Base-by-base conservation (phyloP, 495 filamentous ascomycete species). In the Eremomyces bilateralis region DNA sequence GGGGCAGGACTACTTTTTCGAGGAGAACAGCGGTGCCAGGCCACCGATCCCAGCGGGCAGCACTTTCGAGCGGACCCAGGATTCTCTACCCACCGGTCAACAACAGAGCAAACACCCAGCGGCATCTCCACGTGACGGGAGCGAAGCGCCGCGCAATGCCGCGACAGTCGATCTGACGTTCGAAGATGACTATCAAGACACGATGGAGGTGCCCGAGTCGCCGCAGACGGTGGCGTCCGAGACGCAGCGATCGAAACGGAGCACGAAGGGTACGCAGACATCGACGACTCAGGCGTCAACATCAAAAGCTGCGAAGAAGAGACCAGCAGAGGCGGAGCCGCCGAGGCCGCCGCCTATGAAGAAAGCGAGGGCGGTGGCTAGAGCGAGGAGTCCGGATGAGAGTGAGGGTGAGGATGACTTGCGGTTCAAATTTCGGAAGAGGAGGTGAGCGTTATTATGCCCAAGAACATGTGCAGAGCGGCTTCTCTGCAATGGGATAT, bases 1-100 rank as follows among this genome's bases (percentile, higher is more conserved):
- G 34, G 83, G 84, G 0, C 77, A 91, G 25, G 71, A 76, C 25
- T 80, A 83, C 53, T 91, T 79, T 77, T 56, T 73, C 36, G 65
- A 69, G 36, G 53, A 53, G 17, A 54, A 56, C 27, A 43, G 32
- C 59, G 56, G 28, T 24, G 27, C 52, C 50, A 43, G 30, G 37
- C 30, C 41, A 42, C 51, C 39, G 53, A 42, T 46, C 34, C 39
- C 27, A 28, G 37, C 35, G 40, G 6, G 30, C 8, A 17, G 30
- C 10, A 32, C 10, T 11, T 10, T 8, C 10, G 17, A 16, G 30
- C 30, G 30, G 30, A 32, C 8, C 24, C 24, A 27, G 41, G 10
- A n/a, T n/a, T n/a, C n/a, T n/a, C n/a, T n/a, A n/a, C n/a, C 31
- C 19, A 4, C 21, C 43, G 13, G 24, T 34, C 16, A 41, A 39